These are phyloP conservation scores for Verticillium dahliae DNA, from an alignment of 2,329 filamentous ascomycete species.

Conservation along the genomic window DNA sequence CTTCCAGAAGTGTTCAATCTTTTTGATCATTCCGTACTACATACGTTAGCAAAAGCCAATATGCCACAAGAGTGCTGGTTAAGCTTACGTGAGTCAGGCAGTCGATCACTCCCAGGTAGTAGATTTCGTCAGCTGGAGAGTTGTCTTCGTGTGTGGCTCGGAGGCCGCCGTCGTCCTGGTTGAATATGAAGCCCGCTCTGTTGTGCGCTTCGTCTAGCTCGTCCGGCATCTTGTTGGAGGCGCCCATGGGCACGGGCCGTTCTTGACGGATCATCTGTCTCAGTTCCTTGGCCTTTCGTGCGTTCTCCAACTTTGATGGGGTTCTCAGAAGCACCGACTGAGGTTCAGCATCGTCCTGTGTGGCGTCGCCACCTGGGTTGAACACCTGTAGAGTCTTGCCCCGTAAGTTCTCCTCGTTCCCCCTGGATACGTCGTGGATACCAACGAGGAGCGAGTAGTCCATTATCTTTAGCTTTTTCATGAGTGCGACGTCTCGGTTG, in stretches of 20 bases:
- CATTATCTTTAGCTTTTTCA: conserved; percentile 93
- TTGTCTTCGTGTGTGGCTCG: conserved; percentile 89
- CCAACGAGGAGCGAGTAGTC: conserved; percentile 95
- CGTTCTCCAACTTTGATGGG: conserved; percentile 87
- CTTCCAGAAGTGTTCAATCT: conserved; percentile 95
- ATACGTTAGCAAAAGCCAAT: conserved; percentile 2
- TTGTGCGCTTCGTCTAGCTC: conserved; percentile 71
- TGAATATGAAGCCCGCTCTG: conserved; percentile 72
- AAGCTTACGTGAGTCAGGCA: conserved; percentile 87
- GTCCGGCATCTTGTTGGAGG: conserved; percentile 79
- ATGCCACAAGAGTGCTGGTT: neutral
- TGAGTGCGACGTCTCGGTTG: conserved; percentile 74
- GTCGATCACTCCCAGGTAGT: conserved; percentile 97
- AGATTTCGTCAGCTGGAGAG: conserved; percentile 79
- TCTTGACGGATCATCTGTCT: conserved; percentile 89
- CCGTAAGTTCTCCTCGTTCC: conserved; percentile 90
- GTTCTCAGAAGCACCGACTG: conserved; percentile 72
- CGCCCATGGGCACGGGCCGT: conserved; percentile 87
- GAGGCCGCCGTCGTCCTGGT: conserved; percentile 89
- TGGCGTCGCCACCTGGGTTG: conserved; percentile 69
- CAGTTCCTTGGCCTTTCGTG: conserved; percentile 83
- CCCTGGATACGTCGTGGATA: conserved; percentile 82
- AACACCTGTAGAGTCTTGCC: conserved; percentile 90
- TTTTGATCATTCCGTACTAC: conserved; percentile 90
- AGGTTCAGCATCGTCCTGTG: conserved; percentile 52